Conservation (phyloP, 768 basidiomycete species). For the Leccinellum luteum region DNA sequence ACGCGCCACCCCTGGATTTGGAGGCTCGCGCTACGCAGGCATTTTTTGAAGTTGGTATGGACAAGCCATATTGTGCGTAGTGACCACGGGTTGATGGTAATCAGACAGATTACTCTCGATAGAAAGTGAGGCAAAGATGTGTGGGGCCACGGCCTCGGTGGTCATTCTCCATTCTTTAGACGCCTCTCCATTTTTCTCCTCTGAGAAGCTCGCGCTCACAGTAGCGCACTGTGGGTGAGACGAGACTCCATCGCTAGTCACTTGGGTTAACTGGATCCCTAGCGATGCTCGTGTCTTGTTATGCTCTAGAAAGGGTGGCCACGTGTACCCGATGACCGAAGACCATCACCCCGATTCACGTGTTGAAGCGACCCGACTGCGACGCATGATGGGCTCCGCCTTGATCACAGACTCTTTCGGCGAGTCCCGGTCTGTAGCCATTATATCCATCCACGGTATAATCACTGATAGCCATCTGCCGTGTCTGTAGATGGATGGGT, state of each 20-base stretch:
- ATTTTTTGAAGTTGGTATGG: conserved; percentile 74
- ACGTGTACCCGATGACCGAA: conserved; percentile 86
- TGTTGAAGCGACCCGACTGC: conserved; percentile 78
- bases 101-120: conserved; percentile 72
- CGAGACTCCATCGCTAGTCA: conserved; percentile 16
- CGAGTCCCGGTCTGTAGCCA: conserved; percentile 65
- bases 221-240: conserved; percentile 89
- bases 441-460: neutral
- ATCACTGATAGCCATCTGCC: neutral
- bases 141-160: conserved; percentile 90
- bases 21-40: conserved; percentile 85
- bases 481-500: conserved; percentile 84
- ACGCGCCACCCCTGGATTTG: conserved; percentile 53
- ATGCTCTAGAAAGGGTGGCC: conserved; percentile 69
- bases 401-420: conserved; percentile 93
- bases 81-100: conserved; percentile 5
- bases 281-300: conserved; percentile 91
- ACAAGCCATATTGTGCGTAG: neutral
- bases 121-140: conserved; percentile 65
- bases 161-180: conserved; percentile 92
- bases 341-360: conserved; percentile 93
- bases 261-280: conserved; percentile 10
- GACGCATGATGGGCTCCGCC: conserved; percentile 87
- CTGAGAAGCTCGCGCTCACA: conserved; percentile 72
- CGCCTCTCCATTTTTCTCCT: conserved; percentile 78